These are phyloP conservation scores for Hericium coralloides DNA, from an alignment of 768 basidiomycete genomes.

Conservation along the genomic window DNA sequence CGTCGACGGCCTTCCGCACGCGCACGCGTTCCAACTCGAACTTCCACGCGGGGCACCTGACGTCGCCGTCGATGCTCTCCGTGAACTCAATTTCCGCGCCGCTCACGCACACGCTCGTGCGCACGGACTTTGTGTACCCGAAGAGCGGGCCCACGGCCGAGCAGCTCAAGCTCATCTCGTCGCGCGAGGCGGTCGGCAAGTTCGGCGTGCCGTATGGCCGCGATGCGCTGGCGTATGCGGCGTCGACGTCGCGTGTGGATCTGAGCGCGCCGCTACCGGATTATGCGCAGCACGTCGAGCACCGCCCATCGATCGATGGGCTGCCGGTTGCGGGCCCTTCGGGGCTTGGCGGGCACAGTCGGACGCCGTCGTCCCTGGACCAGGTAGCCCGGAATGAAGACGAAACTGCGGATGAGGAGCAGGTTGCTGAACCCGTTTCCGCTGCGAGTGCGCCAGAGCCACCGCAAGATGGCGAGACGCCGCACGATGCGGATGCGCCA, in stretches of 20 bases:
- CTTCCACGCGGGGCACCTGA: constrained; percentile 27
- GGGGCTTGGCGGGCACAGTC: neutral
- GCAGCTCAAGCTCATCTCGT: constrained; percentile 60
- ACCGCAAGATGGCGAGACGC: neutral
- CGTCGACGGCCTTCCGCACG: constrained; percentile 38
- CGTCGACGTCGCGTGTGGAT: constrained; percentile 37
- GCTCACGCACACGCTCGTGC: constrained; percentile 60
- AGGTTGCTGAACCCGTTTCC: too few relatives aligned
- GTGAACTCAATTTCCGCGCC: constrained; percentile 70
- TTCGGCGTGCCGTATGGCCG: constrained; percentile 74
- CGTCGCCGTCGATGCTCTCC: constrained; percentile 62
- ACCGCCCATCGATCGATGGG: constrained; percentile 6
- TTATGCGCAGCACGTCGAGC: constrained; percentile 35
- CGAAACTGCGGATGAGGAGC: too few relatives aligned
- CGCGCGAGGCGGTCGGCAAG: constrained; percentile 51
- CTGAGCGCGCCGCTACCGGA: constrained; percentile 37
- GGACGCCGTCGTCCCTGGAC: neutral
- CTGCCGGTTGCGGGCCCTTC: constrained; percentile 3
- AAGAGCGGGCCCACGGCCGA: constrained; percentile 53
- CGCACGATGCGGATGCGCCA: neutral
- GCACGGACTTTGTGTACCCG: constrained; percentile 66
- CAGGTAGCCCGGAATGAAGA: neutral
- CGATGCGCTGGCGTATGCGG: constrained; percentile 60
- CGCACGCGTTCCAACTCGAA: constrained; percentile 32
- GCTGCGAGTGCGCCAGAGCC: neutral